Conservation (phyloP, 768 basidiomycete genomes). For the Rhodotorula taiwanensis region DNA sequence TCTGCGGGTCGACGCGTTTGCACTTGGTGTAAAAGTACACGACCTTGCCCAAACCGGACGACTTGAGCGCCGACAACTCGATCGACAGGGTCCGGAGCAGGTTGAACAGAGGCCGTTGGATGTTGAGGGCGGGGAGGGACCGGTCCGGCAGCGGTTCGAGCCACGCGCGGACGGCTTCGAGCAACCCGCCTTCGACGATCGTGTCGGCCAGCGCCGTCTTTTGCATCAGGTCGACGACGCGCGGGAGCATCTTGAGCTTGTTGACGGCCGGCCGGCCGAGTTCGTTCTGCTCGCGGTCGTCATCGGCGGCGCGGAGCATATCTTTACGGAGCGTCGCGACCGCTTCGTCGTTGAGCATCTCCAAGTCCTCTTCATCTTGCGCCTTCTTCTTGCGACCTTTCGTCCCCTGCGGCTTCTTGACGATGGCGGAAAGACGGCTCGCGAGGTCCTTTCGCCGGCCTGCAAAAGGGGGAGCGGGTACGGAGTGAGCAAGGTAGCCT, state of each 20-base stretch:
- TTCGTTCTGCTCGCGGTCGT: conserved; percentile 71
- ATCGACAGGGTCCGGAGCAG: conserved; percentile 82
- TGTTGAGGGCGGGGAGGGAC: conserved; percentile 88
- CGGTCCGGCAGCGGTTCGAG: conserved; percentile 89
- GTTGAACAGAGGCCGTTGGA: conserved; percentile 84
- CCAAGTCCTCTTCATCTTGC: conserved; percentile 49
- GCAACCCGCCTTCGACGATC: conserved; percentile 88
- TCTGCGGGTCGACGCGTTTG: conserved; percentile 75
- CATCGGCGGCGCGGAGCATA: conserved; percentile 79
- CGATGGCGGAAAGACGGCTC: conserved; percentile 76
- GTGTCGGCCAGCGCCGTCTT: conserved; percentile 86
- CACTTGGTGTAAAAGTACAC: conserved; percentile 94
- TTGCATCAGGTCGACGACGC: conserved; percentile 84
- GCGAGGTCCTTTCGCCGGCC: conserved; percentile 71
- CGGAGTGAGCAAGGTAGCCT: not conserved
- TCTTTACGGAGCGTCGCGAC: conserved; percentile 78
- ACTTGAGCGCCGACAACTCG: conserved; percentile 80
- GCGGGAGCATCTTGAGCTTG: conserved; percentile 76
- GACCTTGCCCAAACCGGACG: conserved; percentile 79
- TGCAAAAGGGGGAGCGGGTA: conserved; percentile 48
- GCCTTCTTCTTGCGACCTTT: conserved; percentile 23
- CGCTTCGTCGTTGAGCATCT: conserved; percentile 81
- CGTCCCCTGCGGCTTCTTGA: conserved; percentile 66
- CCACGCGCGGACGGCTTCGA: conserved; percentile 83
- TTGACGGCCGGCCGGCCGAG: conserved; percentile 72